Base-by-base conservation (phyloP, 2,329 filamentous ascomycete species). In the Scedosporium aurantiacum region DNA sequence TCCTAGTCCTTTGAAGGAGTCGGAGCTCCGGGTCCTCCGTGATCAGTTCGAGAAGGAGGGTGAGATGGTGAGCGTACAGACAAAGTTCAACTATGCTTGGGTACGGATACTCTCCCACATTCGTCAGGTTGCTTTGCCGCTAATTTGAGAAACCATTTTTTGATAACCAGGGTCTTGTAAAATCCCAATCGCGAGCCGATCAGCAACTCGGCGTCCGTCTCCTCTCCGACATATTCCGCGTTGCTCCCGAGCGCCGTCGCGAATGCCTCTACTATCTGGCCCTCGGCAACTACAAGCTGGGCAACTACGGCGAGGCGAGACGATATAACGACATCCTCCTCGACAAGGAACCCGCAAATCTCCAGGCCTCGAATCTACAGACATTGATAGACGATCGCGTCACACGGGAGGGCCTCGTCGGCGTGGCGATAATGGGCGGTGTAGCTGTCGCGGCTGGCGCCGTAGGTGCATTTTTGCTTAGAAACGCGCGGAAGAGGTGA, bases 21-120 rank as follows among this genome's bases (percentile, higher is more conserved):
- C 90, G 58, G 94, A 99, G 76, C 87, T 99, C 63, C 87, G 92
- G 74, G 94, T 97, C 65, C 82, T 99, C 60, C 90, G 93, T 66
- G 82, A 90, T 63, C 94, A 99, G 74, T 99, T 94, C 73, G 93
- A 97, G 73, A 96, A 96, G 73, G 94, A 99, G 77, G 94, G 93
- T 67, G 90, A 96, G 70, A 95, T 96, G 79, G 93, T 96, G 64
- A 92, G 93, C 63, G 84, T 99, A 47, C 94, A 99, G 76, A 99
- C 94, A 64, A 97, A 97, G 74, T 99, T 99, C 84, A 99, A 99
- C 85, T 97, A 93, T 75, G 93, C 94, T 72, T 99, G 94, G 94
- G 91, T 96, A 84, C 62, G 79, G 94, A 91, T 96, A 84, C 62
- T 79, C 67, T n/a, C 41, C 7, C 57, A 45, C 10, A 27, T 37